Percentiles rank a stretch among this genome's conserved stretches.
These are phyloP conservation scores for Waitea zeae DNA, from an alignment of 1,284 basidiomycete genomes.

Conservation along the genomic window DNA sequence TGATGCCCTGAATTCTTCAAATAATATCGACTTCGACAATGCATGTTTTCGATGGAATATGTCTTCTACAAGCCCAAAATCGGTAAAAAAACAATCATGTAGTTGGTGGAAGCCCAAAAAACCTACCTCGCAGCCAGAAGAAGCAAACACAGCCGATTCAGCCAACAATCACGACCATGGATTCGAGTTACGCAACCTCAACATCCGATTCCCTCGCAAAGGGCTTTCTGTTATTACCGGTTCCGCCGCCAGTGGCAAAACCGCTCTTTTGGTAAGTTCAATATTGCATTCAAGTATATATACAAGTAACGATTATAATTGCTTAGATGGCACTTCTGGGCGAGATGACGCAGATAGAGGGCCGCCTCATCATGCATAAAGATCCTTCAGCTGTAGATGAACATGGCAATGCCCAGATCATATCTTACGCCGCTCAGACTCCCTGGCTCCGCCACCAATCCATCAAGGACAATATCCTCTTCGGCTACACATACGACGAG, in stretches of 20 bases:
- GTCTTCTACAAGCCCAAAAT: conserved; percentile 17
- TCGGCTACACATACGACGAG: conserved; percentile 23
- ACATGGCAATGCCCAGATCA: conserved; percentile 38
- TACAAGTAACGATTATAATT: too few species aligned
- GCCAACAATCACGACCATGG: too few species aligned
- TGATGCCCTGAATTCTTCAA: conserved; percentile 9
- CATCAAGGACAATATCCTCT: conserved; percentile 28
- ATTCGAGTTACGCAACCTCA: conserved; percentile 55
- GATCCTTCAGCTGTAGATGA: conserved; percentile 30
- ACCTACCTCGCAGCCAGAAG: conserved; percentile 7
- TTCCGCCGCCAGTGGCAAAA: conserved; percentile 71
- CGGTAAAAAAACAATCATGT: conserved; percentile 17
- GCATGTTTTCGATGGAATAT: conserved; percentile 62
- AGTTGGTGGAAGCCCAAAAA: conserved; percentile 8
- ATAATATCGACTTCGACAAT: conserved; percentile 42
- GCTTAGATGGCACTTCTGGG: conserved; percentile 53
- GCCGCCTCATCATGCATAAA: conserved; percentile 11
- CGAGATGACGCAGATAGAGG: conserved; percentile 37
- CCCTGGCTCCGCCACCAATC: conserved; percentile 37
- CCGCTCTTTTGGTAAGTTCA: conserved; percentile 52
- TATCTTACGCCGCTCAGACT: conserved; percentile 42
- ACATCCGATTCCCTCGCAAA: conserved; percentile 52
- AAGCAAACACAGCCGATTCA: conserved; percentile 14
- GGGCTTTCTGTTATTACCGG: conserved; percentile 47
- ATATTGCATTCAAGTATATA: too few species aligned